phyloP scores from a whole-genome alignment of 768 basidiomycete species.

The Naganishia vaughanmartiniae region DNA sequence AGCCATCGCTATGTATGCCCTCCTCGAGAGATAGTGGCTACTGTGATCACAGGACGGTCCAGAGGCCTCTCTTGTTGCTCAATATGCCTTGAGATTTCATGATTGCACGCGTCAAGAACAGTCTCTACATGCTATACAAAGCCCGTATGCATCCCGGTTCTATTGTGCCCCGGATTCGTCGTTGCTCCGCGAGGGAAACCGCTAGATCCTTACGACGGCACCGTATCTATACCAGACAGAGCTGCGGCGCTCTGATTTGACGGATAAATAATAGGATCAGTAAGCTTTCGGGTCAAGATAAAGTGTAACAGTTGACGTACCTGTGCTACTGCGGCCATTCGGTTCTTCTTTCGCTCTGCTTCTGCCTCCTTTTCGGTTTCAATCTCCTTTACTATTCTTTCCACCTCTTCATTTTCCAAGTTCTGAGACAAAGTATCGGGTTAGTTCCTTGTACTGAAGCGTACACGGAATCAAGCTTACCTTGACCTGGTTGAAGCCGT shows the following conservation, averaged over 20 bases:
- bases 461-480: slow-evolving; percentile 56
- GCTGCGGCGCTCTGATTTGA: slow-evolving; percentile 13
- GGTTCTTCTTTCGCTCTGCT: slow-evolving; percentile 87
- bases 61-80: no score
- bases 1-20: no score
- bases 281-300: no score
- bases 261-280: neutral
- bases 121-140: slow-evolving; percentile 2
- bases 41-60: no score
- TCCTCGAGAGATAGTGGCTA: no score
- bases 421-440: slow-evolving; percentile 59
- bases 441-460: neutral
- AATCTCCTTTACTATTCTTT: slow-evolving; percentile 85
- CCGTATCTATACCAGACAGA: slow-evolving; percentile 8
- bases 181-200: slow-evolving; percentile 12
- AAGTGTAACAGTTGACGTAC: neutral
- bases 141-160: neutral
- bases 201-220: neutral
- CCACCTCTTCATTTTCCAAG: slow-evolving; percentile 80
- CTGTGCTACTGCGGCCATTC: slow-evolving; percentile 81
- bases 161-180: slow-evolving; percentile 10
- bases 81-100: neutral
- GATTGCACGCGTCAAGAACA: neutral
- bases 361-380: slow-evolving; percentile 97
- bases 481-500: slow-evolving; percentile 86